Evolutionary conservation across 2,329 filamentous ascomycete genomes (phyloP).

Genomic region (Pestalotiopsis sp.): DNA sequence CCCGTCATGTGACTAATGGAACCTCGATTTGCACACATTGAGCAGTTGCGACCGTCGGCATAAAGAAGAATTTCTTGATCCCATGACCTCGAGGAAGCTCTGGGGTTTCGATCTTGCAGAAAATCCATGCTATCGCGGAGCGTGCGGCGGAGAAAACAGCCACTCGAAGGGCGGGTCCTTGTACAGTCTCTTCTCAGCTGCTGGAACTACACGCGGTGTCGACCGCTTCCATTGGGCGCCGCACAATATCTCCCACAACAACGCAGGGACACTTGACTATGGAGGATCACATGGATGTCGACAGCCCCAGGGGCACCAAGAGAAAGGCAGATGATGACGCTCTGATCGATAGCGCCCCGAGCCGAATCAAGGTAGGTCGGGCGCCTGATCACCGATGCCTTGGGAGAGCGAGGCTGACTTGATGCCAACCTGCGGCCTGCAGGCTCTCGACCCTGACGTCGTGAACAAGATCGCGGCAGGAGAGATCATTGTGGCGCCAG

Average conservation of each 20-base stretch:
- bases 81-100: neutral
- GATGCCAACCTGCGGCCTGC: neutral
- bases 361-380: conserved; percentile 50
- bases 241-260: neutral
- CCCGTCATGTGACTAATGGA: conserved; percentile 2
- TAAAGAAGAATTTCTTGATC: neutral
- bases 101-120: too few species aligned
- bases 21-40: neutral
- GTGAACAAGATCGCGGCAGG: conserved; percentile 98
- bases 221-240: neutral
- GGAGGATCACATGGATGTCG: conserved; percentile 47
- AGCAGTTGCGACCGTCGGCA: neutral
- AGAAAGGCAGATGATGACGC: conserved; percentile 47
- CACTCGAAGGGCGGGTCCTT: neutral
- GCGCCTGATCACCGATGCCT: neutral
- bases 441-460: conserved; percentile 89
- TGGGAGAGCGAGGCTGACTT: neutral
- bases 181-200: neutral
- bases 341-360: conserved; percentile 32
- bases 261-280: conserved; percentile 16
- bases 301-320: conserved; percentile 47
- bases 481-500: conserved; percentile 96
- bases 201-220: neutral
- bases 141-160: neutral
- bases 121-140: neutral